Conservation (phyloP, 495 filamentous ascomycete species). For the Aspergillus campestris region DNA sequence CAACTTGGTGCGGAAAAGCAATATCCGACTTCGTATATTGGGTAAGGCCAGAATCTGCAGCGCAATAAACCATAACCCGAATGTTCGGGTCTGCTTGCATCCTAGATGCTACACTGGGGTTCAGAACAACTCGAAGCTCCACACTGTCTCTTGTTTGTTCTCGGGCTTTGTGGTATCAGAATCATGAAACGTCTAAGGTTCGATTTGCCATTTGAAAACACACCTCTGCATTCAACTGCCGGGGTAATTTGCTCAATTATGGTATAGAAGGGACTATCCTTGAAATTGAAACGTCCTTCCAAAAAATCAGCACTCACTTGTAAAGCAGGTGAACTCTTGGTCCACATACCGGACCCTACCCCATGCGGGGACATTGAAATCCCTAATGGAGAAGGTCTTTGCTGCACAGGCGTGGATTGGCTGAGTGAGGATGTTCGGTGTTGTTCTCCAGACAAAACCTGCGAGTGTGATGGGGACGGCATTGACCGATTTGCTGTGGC, state of each 20-base stretch:
- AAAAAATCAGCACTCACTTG: constrained; percentile 10
- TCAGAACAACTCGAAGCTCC: constrained; percentile 46
- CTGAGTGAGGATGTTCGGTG: constrained; percentile 17
- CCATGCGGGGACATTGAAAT: constrained; percentile 25
- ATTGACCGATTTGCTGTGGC: constrained; percentile 19
- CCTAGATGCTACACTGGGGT: constrained; percentile 35
- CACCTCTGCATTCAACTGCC: constrained; percentile 61
- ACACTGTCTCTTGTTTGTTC: constrained; percentile 46
- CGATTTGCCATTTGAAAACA: constrained; percentile 12
- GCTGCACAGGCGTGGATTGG: constrained; percentile 18
- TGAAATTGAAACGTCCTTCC: constrained; percentile 47
- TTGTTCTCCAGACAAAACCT: constrained; percentile 17
- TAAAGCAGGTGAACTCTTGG: neutral
- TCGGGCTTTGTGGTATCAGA: constrained; percentile 30
- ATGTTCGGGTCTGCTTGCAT: constrained; percentile 45
- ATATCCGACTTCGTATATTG: constrained; percentile 60
- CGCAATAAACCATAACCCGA: constrained; percentile 76
- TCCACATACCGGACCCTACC: constrained; percentile 23
- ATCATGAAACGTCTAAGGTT: neutral
- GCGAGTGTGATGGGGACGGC: constrained; percentile 17
- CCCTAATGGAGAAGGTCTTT: constrained; percentile 19
- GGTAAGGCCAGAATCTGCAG: constrained; percentile 45
- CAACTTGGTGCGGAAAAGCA: constrained; percentile 82
- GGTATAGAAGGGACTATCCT: constrained; percentile 70
- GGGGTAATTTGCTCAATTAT: constrained; percentile 51